Percentiles rank a stretch among this genome's conserved stretches.
Evolutionary conservation across 2,329 filamentous ascomycete species (phyloP).

Genomic region (Cytospora piceicola): DNA sequence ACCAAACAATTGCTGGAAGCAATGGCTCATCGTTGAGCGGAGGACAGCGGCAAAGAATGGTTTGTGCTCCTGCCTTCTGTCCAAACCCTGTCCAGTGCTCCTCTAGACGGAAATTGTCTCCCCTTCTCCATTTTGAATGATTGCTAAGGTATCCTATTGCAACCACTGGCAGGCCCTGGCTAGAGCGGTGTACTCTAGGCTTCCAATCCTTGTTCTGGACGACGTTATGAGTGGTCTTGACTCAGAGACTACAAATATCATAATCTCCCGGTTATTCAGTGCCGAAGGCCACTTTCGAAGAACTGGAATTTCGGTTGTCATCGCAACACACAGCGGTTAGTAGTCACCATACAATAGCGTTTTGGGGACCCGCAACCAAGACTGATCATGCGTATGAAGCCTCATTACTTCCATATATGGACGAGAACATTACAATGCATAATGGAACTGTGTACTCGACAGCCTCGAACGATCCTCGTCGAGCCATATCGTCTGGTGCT

Average conservation of each 20-base stretch:
- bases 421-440: background rate
- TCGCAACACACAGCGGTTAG: constrained; percentile 5
- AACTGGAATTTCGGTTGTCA: constrained; percentile 41
- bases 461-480: no score
- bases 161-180: constrained; percentile 40
- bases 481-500: no score
- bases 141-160: background rate
- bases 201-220: constrained; percentile 48
- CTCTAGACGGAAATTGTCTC: no score
- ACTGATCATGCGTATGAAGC: no score
- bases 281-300: constrained; percentile 45
- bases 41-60: constrained; percentile 24
- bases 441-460: background rate
- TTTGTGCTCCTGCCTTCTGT: background rate
- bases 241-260: constrained; percentile 44
- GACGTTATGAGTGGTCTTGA: constrained; percentile 52
- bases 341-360: background rate
- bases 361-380: no score
- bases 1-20: constrained; percentile 27
- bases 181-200: constrained; percentile 48
- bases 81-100: no score
- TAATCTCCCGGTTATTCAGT: constrained; percentile 49
- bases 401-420: background rate
- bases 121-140: background rate
- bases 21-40: constrained; percentile 29